phyloP scores from a whole-genome alignment of 2,329 filamentous ascomycete species.

The Fusarium penzigii region DNA sequence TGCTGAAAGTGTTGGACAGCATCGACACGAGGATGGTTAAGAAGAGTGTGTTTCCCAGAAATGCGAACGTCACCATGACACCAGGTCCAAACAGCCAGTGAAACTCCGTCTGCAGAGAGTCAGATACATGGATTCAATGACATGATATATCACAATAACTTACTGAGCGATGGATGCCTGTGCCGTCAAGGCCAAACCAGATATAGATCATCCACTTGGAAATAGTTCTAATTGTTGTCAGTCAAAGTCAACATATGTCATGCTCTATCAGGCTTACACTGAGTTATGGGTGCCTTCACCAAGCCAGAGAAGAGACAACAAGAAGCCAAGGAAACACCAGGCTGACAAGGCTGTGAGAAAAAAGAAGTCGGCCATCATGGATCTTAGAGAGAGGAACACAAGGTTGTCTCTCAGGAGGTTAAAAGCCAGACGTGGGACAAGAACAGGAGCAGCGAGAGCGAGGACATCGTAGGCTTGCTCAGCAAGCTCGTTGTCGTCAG shows the following conservation, averaged over 20 bases:
- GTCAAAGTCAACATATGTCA: not conserved
- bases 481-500: constrained; percentile 47
- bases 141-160: constrained; percentile 18
- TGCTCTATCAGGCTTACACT: constrained; percentile 43
- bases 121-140: constrained; percentile 2
- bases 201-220: constrained; percentile 93
- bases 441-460: constrained; percentile 75
- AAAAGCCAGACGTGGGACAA: constrained; percentile 79
- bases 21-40: constrained; percentile 88
- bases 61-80: constrained; percentile 82
- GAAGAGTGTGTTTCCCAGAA: constrained; percentile 84
- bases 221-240: constrained; percentile 55
- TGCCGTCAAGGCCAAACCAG: constrained; percentile 84
- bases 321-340: constrained; percentile 84
- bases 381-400: constrained; percentile 76
- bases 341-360: constrained; percentile 71
- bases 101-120: constrained; percentile 58
- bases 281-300: constrained; percentile 62
- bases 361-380: constrained; percentile 87
- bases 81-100: constrained; percentile 78
- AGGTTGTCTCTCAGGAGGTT: constrained; percentile 83
- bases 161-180: constrained; percentile 59
- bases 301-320: constrained; percentile 79
- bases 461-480: constrained; percentile 76
- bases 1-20: constrained; percentile 81